Evolutionary conservation across 2,329 filamentous ascomycete genomes (phyloP).

Genomic region (Arthrobotrys iridis): DNA sequence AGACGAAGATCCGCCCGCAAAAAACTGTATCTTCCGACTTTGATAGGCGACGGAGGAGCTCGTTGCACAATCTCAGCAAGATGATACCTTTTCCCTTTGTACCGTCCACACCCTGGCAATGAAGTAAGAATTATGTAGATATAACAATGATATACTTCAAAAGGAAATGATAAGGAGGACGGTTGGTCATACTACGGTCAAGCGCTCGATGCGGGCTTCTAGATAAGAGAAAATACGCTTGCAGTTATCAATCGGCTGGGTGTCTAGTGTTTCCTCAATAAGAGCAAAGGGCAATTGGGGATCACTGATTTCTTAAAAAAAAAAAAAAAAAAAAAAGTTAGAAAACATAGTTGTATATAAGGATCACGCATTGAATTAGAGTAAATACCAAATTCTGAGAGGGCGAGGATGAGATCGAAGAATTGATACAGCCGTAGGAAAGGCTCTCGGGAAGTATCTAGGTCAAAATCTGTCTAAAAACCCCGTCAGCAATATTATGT

Average conservation of each 20-base stretch:
- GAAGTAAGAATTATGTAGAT: slow-evolving; percentile 57
- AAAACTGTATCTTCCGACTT: slow-evolving; percentile 77
- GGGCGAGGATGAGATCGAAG: slow-evolving; percentile 86
- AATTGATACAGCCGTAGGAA: slow-evolving; percentile 62
- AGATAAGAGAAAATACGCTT: slow-evolving; percentile 92
- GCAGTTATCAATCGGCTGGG: slow-evolving; percentile 91
- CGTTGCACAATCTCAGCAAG: slow-evolving; percentile 44
- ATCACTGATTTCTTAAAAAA: slow-evolving; percentile 69
- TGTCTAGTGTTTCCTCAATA: slow-evolving; percentile 93
- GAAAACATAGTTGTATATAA: background rate
- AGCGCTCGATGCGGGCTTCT: slow-evolving; percentile 88
- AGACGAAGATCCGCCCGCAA: slow-evolving; percentile 96
- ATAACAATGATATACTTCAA: slow-evolving; percentile 53
- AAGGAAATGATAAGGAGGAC: background rate
- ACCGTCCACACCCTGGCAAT: slow-evolving; percentile 61
- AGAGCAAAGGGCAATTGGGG: slow-evolving; percentile 86
- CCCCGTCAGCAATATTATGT: background rate
- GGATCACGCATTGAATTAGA: slow-evolving; percentile 59
- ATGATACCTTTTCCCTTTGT: slow-evolving; percentile 52
- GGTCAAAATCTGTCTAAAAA: slow-evolving; percentile 29
- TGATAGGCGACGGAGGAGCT: slow-evolving; percentile 45
- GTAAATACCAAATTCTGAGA: slow-evolving; percentile 80
- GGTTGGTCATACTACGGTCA: slow-evolving; percentile 72
- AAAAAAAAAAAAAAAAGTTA: background rate
- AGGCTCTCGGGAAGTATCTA: background rate